Conservation (phyloP, 2,329 filamentous ascomycete species). For the Parascedosporium putredinis region DNA sequence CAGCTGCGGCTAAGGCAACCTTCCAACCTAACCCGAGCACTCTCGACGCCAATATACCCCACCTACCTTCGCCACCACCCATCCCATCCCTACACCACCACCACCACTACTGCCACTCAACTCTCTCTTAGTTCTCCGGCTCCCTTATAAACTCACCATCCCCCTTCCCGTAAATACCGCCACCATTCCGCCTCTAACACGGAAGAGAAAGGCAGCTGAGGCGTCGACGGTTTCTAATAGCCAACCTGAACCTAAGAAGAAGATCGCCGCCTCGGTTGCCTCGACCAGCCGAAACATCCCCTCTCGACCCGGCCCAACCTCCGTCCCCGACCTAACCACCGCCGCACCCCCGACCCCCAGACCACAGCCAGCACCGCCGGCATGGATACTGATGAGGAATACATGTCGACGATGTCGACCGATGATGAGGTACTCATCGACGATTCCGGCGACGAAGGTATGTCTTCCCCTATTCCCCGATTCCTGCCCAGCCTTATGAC, state of each 20-base stretch:
- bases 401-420: conserved; percentile 75
- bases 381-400: conserved; percentile 96
- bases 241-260: conserved; percentile 39
- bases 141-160: conserved; percentile 1
- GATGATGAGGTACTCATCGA: conserved; percentile 49
- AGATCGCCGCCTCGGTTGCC: conserved; percentile 45
- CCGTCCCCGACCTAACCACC: conserved; percentile 30
- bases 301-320: conserved; percentile 48
- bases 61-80: background rate
- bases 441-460: conserved; percentile 11
- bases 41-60: background rate
- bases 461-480: too few relatives aligned
- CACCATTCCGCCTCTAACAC: conserved; percentile 50
- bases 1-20: background rate
- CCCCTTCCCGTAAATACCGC: conserved; percentile 16
- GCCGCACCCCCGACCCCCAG: conserved; percentile 6
- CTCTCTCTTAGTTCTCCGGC: background rate
- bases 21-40: background rate
- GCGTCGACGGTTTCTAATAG: conserved; percentile 42
- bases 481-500: too few relatives aligned
- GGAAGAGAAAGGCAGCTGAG: conserved; percentile 57
- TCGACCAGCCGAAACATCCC: conserved; percentile 37
- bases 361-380: conserved; percentile 31
- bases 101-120: background rate
- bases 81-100: background rate